phyloP scores from a whole-genome alignment of 352 stramenopile species.

The Pythium sp. region DNA sequence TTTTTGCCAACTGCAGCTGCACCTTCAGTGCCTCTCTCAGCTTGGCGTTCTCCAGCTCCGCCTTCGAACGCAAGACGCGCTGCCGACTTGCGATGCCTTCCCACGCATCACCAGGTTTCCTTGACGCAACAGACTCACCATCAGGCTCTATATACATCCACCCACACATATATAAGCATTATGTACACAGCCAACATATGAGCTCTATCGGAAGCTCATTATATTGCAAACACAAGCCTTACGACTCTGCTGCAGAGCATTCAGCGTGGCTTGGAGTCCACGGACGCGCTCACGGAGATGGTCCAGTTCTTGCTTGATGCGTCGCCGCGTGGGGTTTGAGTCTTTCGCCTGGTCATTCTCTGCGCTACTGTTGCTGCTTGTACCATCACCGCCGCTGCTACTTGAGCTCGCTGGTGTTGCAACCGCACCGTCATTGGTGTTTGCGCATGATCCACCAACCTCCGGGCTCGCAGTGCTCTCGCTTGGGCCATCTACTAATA shows the following conservation, averaged over 20 bases:
- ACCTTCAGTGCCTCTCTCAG: conserved; percentile 15
- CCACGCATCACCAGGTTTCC: conserved; percentile 7
- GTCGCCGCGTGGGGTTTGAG: conserved; percentile 7
- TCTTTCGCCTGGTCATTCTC: background rate
- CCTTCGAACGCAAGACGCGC: conserved; percentile 7
- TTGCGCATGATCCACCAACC: background rate
- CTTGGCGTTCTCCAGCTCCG: conserved; percentile 20
- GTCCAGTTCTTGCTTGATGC: conserved; percentile 12
- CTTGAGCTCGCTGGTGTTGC: background rate
- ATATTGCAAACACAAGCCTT: background rate
- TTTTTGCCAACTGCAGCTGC: conserved; percentile 14
- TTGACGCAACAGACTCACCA: background rate
- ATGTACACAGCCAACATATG: background rate
- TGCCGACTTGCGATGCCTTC: conserved; percentile 17
- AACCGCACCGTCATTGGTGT: background rate
- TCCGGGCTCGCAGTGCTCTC: background rate
- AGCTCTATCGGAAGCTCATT: too few species aligned
- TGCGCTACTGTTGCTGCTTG: background rate
- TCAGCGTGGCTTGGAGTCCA: conserved; percentile 4
- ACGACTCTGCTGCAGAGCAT: conserved; percentile 9
- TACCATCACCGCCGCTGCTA: background rate
- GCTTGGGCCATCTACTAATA: background rate
- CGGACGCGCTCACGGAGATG: conserved; percentile 10
- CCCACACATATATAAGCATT: background rate
- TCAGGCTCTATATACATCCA: background rate